These are phyloP conservation scores for Camelina sativa DNA, from an alignment of 345 rosid species.

Conservation along the genomic window DNA sequence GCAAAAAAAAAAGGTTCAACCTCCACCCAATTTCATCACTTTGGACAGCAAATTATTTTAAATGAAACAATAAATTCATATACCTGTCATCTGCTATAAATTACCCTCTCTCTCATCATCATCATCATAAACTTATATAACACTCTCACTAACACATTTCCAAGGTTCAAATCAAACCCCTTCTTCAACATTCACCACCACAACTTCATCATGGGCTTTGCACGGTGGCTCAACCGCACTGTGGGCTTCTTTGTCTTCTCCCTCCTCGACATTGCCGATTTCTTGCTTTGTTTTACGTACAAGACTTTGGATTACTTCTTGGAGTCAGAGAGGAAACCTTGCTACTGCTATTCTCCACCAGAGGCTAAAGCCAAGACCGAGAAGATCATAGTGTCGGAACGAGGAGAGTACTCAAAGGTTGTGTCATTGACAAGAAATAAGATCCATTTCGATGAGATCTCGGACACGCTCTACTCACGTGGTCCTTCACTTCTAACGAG, in stretches of 20 bases:
- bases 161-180: slow-evolving; percentile 26
- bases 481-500: slow-evolving; percentile 61
- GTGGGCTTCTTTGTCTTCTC: slow-evolving; percentile 38
- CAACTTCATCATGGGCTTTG: slow-evolving; percentile 33
- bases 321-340: slow-evolving; percentile 42
- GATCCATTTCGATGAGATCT: slow-evolving; percentile 81
- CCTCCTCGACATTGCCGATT: slow-evolving; percentile 43
- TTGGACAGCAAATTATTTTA: slow-evolving; percentile 45
- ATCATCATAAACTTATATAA: slow-evolving; percentile 24
- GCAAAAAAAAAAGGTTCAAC: slow-evolving; percentile 31
- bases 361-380: slow-evolving; percentile 45
- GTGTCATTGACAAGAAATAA: slow-evolving; percentile 63
- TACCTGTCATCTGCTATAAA: slow-evolving; percentile 42
- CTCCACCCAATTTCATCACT: slow-evolving; percentile 43
- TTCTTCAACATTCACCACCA: slow-evolving; percentile 22
- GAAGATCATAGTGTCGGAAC: slow-evolving; percentile 78
- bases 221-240: slow-evolving; percentile 46
- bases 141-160: slow-evolving; percentile 10
- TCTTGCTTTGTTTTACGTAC: slow-evolving; percentile 43
- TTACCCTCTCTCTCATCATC: slow-evolving; percentile 10
- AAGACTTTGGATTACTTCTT: slow-evolving; percentile 41
- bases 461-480: slow-evolving; percentile 80
- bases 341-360: slow-evolving; percentile 44
- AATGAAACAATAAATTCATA: slow-evolving; percentile 44
- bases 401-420: slow-evolving; percentile 68